Conservation (phyloP, 768 basidiomycete genomes). For the Pseudohyphozyma bogoriensis region DNA sequence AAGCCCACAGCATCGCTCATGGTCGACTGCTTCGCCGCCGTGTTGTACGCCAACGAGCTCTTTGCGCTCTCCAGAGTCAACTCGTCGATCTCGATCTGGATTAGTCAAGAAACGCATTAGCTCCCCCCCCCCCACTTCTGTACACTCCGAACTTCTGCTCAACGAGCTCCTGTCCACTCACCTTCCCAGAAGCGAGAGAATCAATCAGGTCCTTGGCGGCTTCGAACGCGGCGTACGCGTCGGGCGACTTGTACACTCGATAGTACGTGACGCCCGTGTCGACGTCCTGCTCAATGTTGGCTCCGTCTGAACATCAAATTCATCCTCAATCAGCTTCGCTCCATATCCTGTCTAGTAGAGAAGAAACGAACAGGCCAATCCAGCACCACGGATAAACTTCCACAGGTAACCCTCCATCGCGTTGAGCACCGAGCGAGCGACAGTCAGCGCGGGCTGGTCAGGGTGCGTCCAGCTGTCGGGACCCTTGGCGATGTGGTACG, state of each 20-base stretch:
- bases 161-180: too few relatives aligned
- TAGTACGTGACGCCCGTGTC: slow-evolving; percentile 30
- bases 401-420: slow-evolving; percentile 91
- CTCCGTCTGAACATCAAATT: too few relatives aligned
- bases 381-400: too few relatives aligned
- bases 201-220: slow-evolving; percentile 68
- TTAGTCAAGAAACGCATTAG: slow-evolving; percentile 33
- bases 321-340: not conserved
- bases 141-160: too few relatives aligned
- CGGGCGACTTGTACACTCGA: slow-evolving; percentile 35
- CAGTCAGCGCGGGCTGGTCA: slow-evolving; percentile 70
- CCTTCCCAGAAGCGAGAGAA: slow-evolving; percentile 71
- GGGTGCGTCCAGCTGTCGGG: slow-evolving; percentile 66
- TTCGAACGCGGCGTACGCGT: slow-evolving; percentile 57
- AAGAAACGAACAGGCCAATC: slow-evolving; percentile 8
- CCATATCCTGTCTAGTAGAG: not conserved
- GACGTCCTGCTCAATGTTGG: slow-evolving; percentile 25
- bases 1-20: slow-evolving; percentile 68
- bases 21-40: slow-evolving; percentile 71
- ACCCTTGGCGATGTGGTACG: slow-evolving; percentile 63
- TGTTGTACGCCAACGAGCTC: slow-evolving; percentile 76
- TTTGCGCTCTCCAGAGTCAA: slow-evolving; percentile 81
- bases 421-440: slow-evolving; percentile 79
- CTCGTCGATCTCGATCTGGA: slow-evolving; percentile 66
- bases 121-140: too few relatives aligned